Conservation (phyloP, 2,329 filamentous ascomycete genomes). For the Juglanconis sp. region DNA sequence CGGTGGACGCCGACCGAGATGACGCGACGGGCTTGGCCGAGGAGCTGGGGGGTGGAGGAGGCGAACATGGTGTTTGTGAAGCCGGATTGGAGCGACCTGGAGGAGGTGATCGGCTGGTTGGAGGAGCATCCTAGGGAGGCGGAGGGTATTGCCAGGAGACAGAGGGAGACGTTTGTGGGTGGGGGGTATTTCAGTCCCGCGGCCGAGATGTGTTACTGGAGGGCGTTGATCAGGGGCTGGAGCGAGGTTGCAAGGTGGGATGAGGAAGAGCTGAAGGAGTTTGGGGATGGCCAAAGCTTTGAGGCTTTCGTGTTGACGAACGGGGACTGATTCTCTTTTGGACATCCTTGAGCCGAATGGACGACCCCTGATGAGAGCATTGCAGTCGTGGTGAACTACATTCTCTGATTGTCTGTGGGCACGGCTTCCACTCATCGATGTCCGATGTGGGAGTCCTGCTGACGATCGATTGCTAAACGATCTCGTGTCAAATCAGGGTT, state of each 20-base stretch:
- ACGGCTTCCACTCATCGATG: no score
- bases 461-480: no score
- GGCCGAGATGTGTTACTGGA: slow-evolving; percentile 54
- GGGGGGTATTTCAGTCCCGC: slow-evolving; percentile 46
- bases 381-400: no score
- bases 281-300: slow-evolving; percentile 33
- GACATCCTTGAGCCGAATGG: no score
- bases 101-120: slow-evolving; percentile 43
- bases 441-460: no score
- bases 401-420: no score
- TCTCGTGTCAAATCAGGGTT: no score
- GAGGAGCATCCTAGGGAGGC: slow-evolving; percentile 40
- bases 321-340: slow-evolving; percentile 16
- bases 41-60: slow-evolving; percentile 29
- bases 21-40: slow-evolving; percentile 36
- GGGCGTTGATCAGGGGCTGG: slow-evolving; percentile 47
- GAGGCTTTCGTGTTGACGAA: slow-evolving; percentile 36
- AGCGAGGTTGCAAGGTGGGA: slow-evolving; percentile 35
- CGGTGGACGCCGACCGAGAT: slow-evolving; percentile 21
- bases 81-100: slow-evolving; percentile 50
- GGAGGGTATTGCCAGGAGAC: slow-evolving; percentile 44
- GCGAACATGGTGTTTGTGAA: slow-evolving; percentile 50
- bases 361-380: no score
- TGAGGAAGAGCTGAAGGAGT: slow-evolving; percentile 31
- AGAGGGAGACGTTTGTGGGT: slow-evolving; percentile 40